phyloP scores from a whole-genome alignment of 2,329 filamentous ascomycete species.

The Curvularia sp. region DNA sequence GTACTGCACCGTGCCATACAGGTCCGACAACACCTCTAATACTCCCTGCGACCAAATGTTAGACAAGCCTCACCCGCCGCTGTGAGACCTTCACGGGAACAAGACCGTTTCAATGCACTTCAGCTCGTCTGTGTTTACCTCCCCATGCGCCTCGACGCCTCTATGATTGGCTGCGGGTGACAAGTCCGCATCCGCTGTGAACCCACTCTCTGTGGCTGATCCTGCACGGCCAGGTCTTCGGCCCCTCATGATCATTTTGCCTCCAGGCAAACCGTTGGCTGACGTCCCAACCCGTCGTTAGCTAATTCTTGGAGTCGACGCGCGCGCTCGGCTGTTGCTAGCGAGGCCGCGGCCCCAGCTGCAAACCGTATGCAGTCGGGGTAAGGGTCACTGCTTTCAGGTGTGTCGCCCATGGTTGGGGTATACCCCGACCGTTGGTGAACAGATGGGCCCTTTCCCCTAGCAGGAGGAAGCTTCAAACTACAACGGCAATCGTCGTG shows the following conservation, averaged over 20 bases:
- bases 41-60: neutral
- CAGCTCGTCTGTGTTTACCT: neutral
- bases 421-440: slow-evolving; percentile 3
- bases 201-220: slow-evolving; percentile 4
- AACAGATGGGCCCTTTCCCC: neutral
- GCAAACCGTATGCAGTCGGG: neutral
- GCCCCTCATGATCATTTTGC: slow-evolving; percentile 7
- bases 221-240: slow-evolving; percentile 5
- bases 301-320: neutral
- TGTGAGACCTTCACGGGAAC: too few relatives aligned
- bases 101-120: neutral
- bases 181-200: neutral
- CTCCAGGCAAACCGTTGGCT: slow-evolving; percentile 4
- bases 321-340: neutral
- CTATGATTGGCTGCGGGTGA: slow-evolving; percentile 3
- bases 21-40: neutral
- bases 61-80: neutral
- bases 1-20: neutral
- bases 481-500: neutral
- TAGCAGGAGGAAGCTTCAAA: neutral
- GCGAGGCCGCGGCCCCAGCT: neutral
- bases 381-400: neutral
- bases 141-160: neutral
- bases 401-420: slow-evolving; percentile 5
- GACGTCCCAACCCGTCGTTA: slow-evolving; percentile 3